Conservation (phyloP, 345 rosid genomes). For the Gossypium stocksii region DNA sequence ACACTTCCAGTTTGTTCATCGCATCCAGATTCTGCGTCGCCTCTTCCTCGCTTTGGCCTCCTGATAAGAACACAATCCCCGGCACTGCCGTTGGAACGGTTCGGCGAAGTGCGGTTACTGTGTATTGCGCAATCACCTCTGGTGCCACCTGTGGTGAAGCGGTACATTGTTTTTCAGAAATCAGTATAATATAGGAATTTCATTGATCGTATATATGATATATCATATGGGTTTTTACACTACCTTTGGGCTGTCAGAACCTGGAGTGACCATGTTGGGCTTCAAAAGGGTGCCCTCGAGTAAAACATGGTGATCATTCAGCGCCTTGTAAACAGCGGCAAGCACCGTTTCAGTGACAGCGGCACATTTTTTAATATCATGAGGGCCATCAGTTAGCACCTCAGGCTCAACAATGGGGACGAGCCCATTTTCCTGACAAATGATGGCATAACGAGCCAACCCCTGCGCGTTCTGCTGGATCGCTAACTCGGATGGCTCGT, state of each 20-base stretch:
- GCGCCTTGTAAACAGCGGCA: constrained; percentile 86
- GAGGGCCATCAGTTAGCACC: constrained; percentile 76
- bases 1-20: constrained; percentile 72
- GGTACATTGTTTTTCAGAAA: not conserved
- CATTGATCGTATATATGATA: not conserved
- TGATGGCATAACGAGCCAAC: constrained; percentile 87
- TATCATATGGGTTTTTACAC: not conserved
- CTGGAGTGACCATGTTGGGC: constrained; percentile 98
- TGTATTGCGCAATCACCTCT: constrained; percentile 65
- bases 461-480: constrained; percentile 93
- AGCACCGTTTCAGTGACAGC: constrained; percentile 79
- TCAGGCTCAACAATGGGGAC: constrained; percentile 96
- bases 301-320: constrained; percentile 90
- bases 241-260: constrained; percentile 62
- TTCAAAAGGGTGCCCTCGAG: constrained; percentile 94
- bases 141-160: constrained; percentile 44
- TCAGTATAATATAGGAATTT: not conserved
- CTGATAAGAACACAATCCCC: constrained; percentile 79
- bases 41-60: constrained; percentile 63
- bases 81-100: constrained; percentile 86
- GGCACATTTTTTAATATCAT: constrained; percentile 78
- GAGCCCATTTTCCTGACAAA: constrained; percentile 90
- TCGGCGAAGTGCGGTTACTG: constrained; percentile 69
- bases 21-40: constrained; percentile 54
- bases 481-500: constrained; percentile 72